Conservation (phyloP, 805 yeast genomes). For the Schwanniomyces yamadae region DNA sequence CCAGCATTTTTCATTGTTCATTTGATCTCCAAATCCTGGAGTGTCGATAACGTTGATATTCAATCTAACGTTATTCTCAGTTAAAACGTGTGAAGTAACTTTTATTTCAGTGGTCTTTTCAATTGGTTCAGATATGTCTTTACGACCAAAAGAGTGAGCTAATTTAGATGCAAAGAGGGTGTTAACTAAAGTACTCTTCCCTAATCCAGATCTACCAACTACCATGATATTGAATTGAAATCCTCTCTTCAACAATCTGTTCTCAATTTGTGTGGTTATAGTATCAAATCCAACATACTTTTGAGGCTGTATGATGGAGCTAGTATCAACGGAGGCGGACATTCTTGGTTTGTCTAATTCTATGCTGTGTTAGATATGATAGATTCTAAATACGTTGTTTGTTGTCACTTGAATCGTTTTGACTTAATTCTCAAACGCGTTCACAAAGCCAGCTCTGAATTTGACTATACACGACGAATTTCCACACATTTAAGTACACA, state of each 20-base stretch:
- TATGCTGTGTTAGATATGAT: no score
- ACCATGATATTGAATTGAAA: slow-evolving; percentile 93
- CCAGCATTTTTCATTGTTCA: slow-evolving; percentile 94
- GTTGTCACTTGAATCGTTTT: slow-evolving; percentile 1
- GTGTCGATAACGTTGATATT: slow-evolving; percentile 90
- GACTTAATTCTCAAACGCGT: slow-evolving; percentile 1
- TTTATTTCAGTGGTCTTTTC: slow-evolving; percentile 85
- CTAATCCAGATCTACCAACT: slow-evolving; percentile 89
- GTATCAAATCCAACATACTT: slow-evolving; percentile 95
- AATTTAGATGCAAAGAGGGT: slow-evolving; percentile 85
- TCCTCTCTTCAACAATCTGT: slow-evolving; percentile 85
- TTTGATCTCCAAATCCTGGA: slow-evolving; percentile 97
- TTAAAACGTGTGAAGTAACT: slow-evolving; percentile 63
- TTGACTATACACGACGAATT: slow-evolving; percentile 1
- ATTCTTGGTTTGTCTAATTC: neutral
- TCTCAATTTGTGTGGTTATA: slow-evolving; percentile 93
- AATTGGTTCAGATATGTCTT: slow-evolving; percentile 63
- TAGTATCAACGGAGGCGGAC: slow-evolving; percentile 11
- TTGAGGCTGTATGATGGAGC: slow-evolving; percentile 48
- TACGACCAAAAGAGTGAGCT: slow-evolving; percentile 72
- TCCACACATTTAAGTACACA: neutral
- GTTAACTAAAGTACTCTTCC: slow-evolving; percentile 85
- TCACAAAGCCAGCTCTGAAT: slow-evolving; percentile 3
- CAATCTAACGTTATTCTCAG: slow-evolving; percentile 85
- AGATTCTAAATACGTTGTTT: no score